These are phyloP conservation scores for Pseudogymnoascus pannorum DNA, from an alignment of 2,329 filamentous ascomycete genomes.

Conservation along the genomic window DNA sequence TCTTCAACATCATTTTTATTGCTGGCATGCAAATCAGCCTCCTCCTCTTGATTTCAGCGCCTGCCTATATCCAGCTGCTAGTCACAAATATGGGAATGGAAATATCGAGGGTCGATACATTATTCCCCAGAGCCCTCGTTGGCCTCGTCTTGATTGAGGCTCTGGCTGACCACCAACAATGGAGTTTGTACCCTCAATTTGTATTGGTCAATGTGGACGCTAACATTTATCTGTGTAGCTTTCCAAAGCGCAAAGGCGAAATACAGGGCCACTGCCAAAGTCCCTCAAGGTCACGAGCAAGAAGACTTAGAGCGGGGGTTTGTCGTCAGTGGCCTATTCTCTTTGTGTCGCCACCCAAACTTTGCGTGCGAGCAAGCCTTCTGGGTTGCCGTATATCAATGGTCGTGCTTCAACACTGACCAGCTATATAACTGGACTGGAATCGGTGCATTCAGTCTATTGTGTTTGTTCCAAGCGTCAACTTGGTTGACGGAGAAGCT, in stretches of 20 bases:
- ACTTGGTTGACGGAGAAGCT: slow-evolving; percentile 82
- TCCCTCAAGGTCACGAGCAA: slow-evolving; percentile 57
- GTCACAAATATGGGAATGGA: slow-evolving; percentile 54
- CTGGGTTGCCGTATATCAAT: slow-evolving; percentile 84
- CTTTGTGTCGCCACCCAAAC: slow-evolving; percentile 86
- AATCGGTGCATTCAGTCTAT: slow-evolving; percentile 59
- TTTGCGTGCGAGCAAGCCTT: slow-evolving; percentile 87
- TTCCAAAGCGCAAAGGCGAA: slow-evolving; percentile 75
- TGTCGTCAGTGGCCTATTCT: slow-evolving; percentile 75
- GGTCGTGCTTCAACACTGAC: slow-evolving; percentile 69
- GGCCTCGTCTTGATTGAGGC: slow-evolving; percentile 59
- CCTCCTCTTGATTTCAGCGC: slow-evolving; percentile 69
- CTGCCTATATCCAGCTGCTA: slow-evolving; percentile 77
- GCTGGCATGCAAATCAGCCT: slow-evolving; percentile 75
- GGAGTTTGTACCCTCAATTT: slow-evolving; percentile 44
- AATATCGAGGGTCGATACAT: slow-evolving; percentile 46
- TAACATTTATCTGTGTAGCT: slow-evolving; percentile 34
- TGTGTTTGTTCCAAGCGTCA: slow-evolving; percentile 81
- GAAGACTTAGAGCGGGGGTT: slow-evolving; percentile 87
- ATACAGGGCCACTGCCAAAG: slow-evolving; percentile 66
- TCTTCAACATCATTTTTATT: slow-evolving; percentile 89
- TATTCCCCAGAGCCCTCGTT: slow-evolving; percentile 49
- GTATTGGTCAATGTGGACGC: not conserved
- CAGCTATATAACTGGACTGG: slow-evolving; percentile 72
- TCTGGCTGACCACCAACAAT: slow-evolving; percentile 88